Percentiles rank a stretch among this genome's conserved stretches.
phyloP scores from a whole-genome alignment of 176 grass and related monocot species.

The Musa beccarii region DNA sequence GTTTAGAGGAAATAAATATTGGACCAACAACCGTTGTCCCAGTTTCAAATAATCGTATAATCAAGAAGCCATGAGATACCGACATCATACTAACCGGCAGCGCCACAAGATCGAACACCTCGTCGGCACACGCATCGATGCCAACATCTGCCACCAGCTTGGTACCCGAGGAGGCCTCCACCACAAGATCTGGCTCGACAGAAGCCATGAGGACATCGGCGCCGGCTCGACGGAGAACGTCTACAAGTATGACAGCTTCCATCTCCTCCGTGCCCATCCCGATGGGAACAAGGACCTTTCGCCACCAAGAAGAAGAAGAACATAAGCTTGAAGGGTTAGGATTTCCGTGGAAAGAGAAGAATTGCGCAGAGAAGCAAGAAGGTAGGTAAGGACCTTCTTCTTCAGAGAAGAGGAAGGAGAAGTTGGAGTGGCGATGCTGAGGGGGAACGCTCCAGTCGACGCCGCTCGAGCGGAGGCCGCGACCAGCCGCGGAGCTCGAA shows the following conservation, averaged over 20 bases:
- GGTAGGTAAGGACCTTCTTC: neutral
- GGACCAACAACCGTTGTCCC: too few species aligned
- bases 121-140: slow-evolving; percentile 57
- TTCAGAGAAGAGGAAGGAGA: neutral
- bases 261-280: slow-evolving; percentile 95
- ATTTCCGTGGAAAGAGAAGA: neutral
- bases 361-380: neutral
- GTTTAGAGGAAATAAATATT: too few species aligned
- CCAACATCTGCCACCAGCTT: slow-evolving; percentile 51
- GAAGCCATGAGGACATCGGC: slow-evolving; percentile 66
- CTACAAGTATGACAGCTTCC: slow-evolving; percentile 59
- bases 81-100: slow-evolving; percentile 47
- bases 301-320: neutral
- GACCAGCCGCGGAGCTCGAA: neutral
- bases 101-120: slow-evolving; percentile 79
- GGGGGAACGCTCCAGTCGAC: neutral
- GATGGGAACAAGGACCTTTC: slow-evolving; percentile 71
- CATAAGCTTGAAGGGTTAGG: neutral
- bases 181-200: slow-evolving; percentile 49
- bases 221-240: slow-evolving; percentile 65
- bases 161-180: slow-evolving; percentile 56
- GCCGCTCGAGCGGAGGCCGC: neutral
- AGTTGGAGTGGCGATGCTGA: neutral
- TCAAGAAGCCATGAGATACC: too few species aligned
- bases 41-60: too few species aligned